Conservation (phyloP, 768 basidiomycete species). For the Cystofilobasidium capitatum region DNA sequence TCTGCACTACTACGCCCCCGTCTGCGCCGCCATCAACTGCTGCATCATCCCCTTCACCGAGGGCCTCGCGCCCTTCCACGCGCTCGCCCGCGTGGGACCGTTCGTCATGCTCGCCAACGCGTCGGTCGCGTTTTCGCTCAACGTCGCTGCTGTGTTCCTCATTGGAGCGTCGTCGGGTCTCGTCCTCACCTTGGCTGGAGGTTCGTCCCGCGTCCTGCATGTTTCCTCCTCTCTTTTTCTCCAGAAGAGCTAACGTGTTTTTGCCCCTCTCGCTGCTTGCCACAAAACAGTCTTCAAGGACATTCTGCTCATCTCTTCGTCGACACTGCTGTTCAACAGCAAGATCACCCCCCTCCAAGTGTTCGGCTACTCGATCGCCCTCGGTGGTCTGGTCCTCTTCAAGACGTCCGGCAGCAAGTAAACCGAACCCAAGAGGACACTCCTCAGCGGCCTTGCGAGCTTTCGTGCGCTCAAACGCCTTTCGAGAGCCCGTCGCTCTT, state of each 20-base stretch:
- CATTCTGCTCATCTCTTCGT: slow-evolving; percentile 84
- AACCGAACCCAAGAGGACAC: too few species aligned
- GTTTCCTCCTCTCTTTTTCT: background rate
- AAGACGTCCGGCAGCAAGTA: slow-evolving; percentile 48
- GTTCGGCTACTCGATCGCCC: slow-evolving; percentile 79
- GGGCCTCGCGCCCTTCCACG: slow-evolving; percentile 75
- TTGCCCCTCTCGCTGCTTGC: too few species aligned
- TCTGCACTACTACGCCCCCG: slow-evolving; percentile 58
- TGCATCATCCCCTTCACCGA: slow-evolving; percentile 82
- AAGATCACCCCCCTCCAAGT: slow-evolving; percentile 72
- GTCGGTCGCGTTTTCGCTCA: slow-evolving; percentile 71
- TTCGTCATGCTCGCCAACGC: slow-evolving; percentile 74
- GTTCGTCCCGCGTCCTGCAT: slow-evolving; percentile 35
- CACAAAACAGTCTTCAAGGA: slow-evolving; percentile 52
- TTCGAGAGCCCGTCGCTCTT: too few species aligned
- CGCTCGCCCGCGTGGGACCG: slow-evolving; percentile 55
- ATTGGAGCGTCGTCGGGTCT: slow-evolving; percentile 57
- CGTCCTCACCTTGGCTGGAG: slow-evolving; percentile 86
- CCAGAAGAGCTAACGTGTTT: too few species aligned
- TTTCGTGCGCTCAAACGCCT: too few species aligned
- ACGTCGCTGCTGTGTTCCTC: slow-evolving; percentile 88
- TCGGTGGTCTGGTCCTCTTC: slow-evolving; percentile 73
- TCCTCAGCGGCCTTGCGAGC: too few species aligned
- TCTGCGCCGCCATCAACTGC: slow-evolving; percentile 84
- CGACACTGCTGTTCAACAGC: slow-evolving; percentile 75